A percentile compares a stretch with the other conserved stretches of the same genome.
Evolutionary conservation across 495 filamentous ascomycete species (phyloP).

Genomic region (Lasiosphaeria hispida): DNA sequence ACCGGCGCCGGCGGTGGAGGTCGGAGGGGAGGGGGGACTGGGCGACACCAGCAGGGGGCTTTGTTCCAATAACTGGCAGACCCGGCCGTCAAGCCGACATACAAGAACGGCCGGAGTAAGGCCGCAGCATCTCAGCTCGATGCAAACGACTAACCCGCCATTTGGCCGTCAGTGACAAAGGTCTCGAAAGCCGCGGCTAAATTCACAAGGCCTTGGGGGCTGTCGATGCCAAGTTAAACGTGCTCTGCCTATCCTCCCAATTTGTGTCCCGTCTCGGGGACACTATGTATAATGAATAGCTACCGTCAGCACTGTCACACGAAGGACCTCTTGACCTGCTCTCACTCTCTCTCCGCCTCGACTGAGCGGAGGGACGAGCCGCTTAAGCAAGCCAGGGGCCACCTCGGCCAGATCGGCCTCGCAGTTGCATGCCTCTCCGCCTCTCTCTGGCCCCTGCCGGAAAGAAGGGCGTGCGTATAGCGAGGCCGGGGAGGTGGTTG

Average conservation of each 20-base stretch:
- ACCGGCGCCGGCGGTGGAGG: conserved; percentile 5
- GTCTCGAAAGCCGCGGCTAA: conserved; percentile 21
- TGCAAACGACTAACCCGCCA: conserved; percentile 5
- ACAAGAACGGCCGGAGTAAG: conserved; percentile 35
- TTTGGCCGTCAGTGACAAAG: conserved; percentile 4
- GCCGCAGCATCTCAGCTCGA: conserved; percentile 24
- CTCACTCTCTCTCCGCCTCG: neutral
- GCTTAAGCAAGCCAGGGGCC: too few relatives aligned
- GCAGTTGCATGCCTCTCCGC: too few relatives aligned
- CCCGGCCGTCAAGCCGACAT: conserved; percentile 1
- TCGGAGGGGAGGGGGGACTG: neutral
- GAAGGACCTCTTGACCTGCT: conserved; percentile 11
- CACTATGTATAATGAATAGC: neutral
- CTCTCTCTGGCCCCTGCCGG: too few relatives aligned
- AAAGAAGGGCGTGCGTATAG: neutral
- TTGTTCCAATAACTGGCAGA: too few relatives aligned
- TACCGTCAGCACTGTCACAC: neutral
- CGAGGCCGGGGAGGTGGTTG: neutral
- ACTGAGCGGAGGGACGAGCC: too few relatives aligned
- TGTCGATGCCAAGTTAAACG: neutral
- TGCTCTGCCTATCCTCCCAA: conserved; percentile 3
- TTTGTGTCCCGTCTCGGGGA: conserved; percentile 10
- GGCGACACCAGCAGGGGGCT: too few relatives aligned
- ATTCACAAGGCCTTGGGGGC: conserved; percentile 11
- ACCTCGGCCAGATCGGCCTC: too few relatives aligned